Conservation (phyloP, 2,329 filamentous ascomycete genomes). For the Arthrobotrys sinensis region DNA sequence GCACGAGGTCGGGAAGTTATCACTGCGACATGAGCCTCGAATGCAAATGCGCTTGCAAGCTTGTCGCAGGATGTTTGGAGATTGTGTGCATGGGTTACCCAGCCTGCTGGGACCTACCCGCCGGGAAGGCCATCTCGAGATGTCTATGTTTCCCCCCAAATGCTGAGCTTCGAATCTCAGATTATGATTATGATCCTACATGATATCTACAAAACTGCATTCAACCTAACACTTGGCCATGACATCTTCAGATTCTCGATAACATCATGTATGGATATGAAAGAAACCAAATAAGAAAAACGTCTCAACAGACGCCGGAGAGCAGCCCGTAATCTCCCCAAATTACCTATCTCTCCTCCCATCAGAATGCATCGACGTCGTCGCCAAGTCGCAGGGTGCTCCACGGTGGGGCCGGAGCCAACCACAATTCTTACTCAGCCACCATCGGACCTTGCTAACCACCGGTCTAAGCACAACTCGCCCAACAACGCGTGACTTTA, state of each 20-base stretch:
- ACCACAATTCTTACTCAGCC: constrained; percentile 42
- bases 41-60: constrained; percentile 31
- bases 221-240: too few species aligned
- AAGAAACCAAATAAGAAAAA: not conserved
- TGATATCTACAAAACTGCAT: not conserved
- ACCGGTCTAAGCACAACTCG: constrained; percentile 61
- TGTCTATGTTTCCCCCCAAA: too few species aligned
- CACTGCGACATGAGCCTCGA: constrained; percentile 59
- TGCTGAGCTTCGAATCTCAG: too few species aligned
- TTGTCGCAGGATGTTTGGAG: constrained; percentile 34
- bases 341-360: not conserved
- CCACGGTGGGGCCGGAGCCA: constrained; percentile 10
- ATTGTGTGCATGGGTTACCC: constrained; percentile 19
- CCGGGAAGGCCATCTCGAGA: not conserved
- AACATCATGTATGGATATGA: too few species aligned
- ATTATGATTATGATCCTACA: not conserved
- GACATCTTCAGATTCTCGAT: too few species aligned
- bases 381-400: constrained; percentile 30
- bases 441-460: constrained; percentile 52
- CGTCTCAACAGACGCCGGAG: not conserved
- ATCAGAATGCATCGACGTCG: constrained; percentile 7
- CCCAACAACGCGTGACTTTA: constrained; percentile 50
- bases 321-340: constrained; percentile 9
- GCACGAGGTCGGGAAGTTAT: constrained; percentile 34
- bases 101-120: constrained; percentile 5